Conservation (phyloP, 139 green algal species). For the Gonium pectorale region DNA sequence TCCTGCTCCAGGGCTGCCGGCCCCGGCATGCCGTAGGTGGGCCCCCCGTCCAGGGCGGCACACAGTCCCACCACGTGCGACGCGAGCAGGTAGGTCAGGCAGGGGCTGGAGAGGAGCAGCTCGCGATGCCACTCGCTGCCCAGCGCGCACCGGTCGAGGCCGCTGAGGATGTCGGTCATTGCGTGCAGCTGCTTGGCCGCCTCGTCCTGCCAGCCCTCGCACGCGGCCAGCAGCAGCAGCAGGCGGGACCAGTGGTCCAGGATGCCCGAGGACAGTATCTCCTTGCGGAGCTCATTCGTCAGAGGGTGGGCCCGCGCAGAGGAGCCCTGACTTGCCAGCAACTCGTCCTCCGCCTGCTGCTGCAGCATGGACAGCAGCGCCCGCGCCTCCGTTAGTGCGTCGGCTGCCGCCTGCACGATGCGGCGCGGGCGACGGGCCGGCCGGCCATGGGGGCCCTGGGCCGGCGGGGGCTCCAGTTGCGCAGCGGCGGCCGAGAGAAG, state of each 20-base stretch:
- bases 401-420: background rate
- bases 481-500: background rate
- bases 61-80: conserved; percentile 7
- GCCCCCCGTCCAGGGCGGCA: background rate
- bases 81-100: background rate
- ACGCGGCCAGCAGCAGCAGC: conserved; percentile 1
- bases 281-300: background rate
- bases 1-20: background rate
- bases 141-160: background rate
- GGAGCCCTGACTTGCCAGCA: no score
- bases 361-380: background rate
- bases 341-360: background rate
- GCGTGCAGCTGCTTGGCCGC: background rate
- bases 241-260: background rate
- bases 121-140: background rate
- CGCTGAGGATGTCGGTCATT: background rate
- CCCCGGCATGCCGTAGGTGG: background rate
- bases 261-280: background rate
- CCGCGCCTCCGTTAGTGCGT: background rate
- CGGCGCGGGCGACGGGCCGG: background rate
- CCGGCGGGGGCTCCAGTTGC: background rate
- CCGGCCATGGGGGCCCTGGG: no score
- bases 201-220: background rate
- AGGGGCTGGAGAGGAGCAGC: background rate
- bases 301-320: no score